Base-by-base conservation (phyloP, 108 stramenopile genomes). In the Skeletonema potamos region DNA sequence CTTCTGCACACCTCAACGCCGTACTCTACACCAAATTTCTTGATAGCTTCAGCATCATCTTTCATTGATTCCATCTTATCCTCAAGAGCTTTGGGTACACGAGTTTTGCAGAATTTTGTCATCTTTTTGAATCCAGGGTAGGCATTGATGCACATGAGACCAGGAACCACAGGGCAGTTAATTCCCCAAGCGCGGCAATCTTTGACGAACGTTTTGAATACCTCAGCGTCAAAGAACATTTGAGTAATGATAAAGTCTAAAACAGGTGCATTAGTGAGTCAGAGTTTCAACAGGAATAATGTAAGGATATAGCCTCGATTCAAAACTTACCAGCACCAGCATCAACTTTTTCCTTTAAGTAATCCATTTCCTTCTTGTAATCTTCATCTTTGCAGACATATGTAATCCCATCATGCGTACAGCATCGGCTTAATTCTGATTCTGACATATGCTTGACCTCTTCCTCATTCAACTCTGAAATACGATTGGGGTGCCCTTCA, bases 31-130 rank as follows among this genome's bases (percentile, higher is more conserved):
- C 97, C 98, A 67, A 93, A 96, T 18, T 76, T 82, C 77, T 96
- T 97, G 26, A 97, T 70, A 1, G 90, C 95, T 12, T 83, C 90
- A 6, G 85, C 84, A 69, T 99, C 96, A 48, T 96, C 95, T 83
- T 95, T 91, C 79, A 92, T 85, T 71, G 84, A 81, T 20, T 97
- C 95, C 94, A 98, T 92, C 39, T 76, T 85, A 9, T 84, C 88
- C 32, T 81, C 79, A 26, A 98, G 76, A 15, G 80, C 65, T 46
- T 82, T 70, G 9, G 97, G 97, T 29, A 99, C 99, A 17, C 99
- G 94, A 18, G 99, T 98, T 81, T 97, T 98, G 93, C 99, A 99
- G 73, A 99, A 97, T 72, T 92, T 90, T 2, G 92, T 96, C 99
- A 99, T 99, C 74, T 97, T 98, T 73, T 84, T 84, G 72, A 98